Evolutionary conservation across 2,329 filamentous ascomycete species (phyloP).

Genomic region (Ophiostoma triangulosporum): DNA sequence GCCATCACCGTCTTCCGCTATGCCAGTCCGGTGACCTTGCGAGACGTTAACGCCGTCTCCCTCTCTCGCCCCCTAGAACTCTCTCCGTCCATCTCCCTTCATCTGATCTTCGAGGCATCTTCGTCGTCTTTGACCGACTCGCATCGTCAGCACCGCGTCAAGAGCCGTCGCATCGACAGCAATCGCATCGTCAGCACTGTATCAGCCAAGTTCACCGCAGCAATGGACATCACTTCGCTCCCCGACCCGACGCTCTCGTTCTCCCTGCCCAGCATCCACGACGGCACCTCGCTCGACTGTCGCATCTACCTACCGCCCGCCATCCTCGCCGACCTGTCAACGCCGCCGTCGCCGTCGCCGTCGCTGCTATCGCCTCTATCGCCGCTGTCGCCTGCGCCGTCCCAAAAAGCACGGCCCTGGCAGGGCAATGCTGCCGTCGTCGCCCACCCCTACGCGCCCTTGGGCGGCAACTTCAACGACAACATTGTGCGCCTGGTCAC

Average conservation of each 20-base stretch:
- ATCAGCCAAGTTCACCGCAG: too few relatives aligned
- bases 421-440: constrained; percentile 46
- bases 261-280: constrained; percentile 72
- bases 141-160: not conserved
- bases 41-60: not conserved
- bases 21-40: not conserved
- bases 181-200: not conserved
- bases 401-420: constrained; percentile 25
- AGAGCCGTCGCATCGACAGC: too few relatives aligned
- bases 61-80: not conserved
- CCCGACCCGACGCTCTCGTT: constrained; percentile 48
- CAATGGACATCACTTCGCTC: not conserved
- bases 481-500: constrained; percentile 56
- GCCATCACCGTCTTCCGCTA: not conserved
- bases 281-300: constrained; percentile 62
- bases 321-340: constrained; percentile 21
- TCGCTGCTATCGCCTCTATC: not conserved
- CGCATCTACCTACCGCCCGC: constrained; percentile 63
- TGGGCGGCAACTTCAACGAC: constrained; percentile 80
- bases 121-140: too few relatives aligned
- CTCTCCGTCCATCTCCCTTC: not conserved
- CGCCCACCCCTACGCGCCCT: constrained; percentile 79
- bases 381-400: not conserved
- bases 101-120: too few relatives aligned
- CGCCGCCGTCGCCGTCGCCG: constrained; percentile 7